Evolutionary conservation across 1,284 basidiomycete genomes (phyloP).

Genomic region (Fereydounia khargensis): DNA sequence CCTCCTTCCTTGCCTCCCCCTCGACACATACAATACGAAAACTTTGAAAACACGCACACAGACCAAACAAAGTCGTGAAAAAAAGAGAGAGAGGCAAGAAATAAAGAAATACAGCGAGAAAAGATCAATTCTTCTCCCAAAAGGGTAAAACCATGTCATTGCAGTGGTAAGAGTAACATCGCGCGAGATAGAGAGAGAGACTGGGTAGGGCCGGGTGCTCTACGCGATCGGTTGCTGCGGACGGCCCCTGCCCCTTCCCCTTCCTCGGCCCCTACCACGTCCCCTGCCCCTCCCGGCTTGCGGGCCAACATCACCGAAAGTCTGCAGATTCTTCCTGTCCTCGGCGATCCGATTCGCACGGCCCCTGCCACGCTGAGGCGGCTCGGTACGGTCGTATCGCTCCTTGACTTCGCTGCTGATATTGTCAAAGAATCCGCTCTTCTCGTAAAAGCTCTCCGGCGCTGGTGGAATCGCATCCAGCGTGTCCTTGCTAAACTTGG

Average conservation of each 20-base stretch:
- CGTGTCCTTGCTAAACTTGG: constrained; percentile 45
- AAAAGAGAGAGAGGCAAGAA: too few relatives aligned
- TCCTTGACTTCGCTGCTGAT: constrained; percentile 53
- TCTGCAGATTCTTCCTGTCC: constrained; percentile 49
- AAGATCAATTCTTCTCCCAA: too few relatives aligned
- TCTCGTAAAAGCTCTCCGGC: constrained; percentile 45
- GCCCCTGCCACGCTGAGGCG: constrained; percentile 13
- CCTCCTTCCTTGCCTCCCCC: too few relatives aligned
- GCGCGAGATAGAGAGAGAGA: too few relatives aligned
- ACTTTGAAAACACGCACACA: too few relatives aligned
- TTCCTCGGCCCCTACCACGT: constrained; percentile 5
- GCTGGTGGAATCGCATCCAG: constrained; percentile 50
- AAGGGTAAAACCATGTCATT: too few relatives aligned
- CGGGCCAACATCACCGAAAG: constrained; percentile 49
- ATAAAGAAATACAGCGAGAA: too few relatives aligned
- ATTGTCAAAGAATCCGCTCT: constrained; percentile 54
- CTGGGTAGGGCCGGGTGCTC: too few relatives aligned
- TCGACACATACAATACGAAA: too few relatives aligned
- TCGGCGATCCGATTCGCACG: constrained; percentile 44
- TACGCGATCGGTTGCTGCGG: too few relatives aligned
- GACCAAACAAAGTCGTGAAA: too few relatives aligned
- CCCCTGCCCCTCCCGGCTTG: constrained; percentile 1
- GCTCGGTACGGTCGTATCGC: constrained; percentile 29
- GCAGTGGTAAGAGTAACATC: too few relatives aligned
- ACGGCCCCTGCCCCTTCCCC: constrained; percentile 11